A percentile compares a stretch with the other conserved stretches of the same genome.
Conservation (phyloP, 345 rosid genomes). For the Salix purpurea region DNA sequence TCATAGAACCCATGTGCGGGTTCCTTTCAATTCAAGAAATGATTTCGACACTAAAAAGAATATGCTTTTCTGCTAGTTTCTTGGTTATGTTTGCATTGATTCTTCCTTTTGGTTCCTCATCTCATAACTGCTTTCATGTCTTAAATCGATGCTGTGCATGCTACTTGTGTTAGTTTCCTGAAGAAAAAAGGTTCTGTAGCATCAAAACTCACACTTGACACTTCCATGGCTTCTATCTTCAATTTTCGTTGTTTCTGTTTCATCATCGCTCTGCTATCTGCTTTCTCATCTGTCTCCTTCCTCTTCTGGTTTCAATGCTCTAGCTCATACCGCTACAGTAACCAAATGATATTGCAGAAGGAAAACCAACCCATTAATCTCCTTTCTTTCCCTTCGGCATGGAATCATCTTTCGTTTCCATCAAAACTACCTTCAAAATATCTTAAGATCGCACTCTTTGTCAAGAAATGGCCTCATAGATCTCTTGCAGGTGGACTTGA, state of each 20-base stretch:
- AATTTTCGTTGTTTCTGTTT: constrained; percentile 51
- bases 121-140: not conserved
- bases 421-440: constrained; percentile 30
- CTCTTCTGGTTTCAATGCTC: constrained; percentile 49
- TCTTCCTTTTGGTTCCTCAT: not conserved
- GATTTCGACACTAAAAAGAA: not conserved
- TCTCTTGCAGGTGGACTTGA: constrained; percentile 91
- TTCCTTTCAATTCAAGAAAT: constrained; percentile 17
- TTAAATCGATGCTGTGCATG: constrained; percentile 10
- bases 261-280: constrained; percentile 38
- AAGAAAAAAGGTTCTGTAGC: not conserved
- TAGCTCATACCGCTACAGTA: constrained; percentile 33
- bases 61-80: not conserved
- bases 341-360: constrained; percentile 18
- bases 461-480: constrained; percentile 82
- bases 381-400: constrained; percentile 55
- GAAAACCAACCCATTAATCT: constrained; percentile 49
- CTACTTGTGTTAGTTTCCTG: not conserved
- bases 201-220: constrained; percentile 2
- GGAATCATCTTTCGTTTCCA: constrained; percentile 66
- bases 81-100: not conserved
- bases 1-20: constrained; percentile 26
- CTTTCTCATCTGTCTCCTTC: constrained; percentile 52
- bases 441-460: constrained; percentile 77
- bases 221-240: constrained; percentile 49